Evolutionary conservation across 1,284 basidiomycete genomes (phyloP), one percentile per base, ranked within the genome.

Genomic region (Hypsizygus ulmarius): DNA sequence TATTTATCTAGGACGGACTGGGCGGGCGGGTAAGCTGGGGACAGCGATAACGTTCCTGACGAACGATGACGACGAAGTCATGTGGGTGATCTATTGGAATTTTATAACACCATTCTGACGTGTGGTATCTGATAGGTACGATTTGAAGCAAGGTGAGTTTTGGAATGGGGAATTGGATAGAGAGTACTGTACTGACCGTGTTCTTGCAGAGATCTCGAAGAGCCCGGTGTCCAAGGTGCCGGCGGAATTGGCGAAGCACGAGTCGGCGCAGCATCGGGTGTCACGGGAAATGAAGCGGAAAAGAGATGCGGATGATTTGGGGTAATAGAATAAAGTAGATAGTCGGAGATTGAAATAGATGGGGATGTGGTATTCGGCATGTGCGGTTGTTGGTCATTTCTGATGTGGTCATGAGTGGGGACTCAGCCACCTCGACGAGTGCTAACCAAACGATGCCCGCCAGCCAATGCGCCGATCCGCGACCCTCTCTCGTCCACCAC

Each of bases 11-110:
- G 89, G 90, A 69, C 90, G 96, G 64, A 99, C 96, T 39, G 96
- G 96, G 62, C 89, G 96, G 72, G 96, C 97, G 11, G 96, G 96
- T 40, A 99, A 98, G 70, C 79, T 84, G 62, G 96, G 96, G 47
- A 81, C 82, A 0, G 83, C 97, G 9, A 93, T 98, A 63, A 98
- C 97, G 15, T 97, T 99, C 79, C 73, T 99, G 52, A 90, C 89
- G 38, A 94, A 96, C 62, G 87, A 93, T 59, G 96, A 99, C 64
- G 91, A 94, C 47, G 96, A 99, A 73, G 90, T 97, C 65, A 93
- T 98, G 92, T 95, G 73, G 61, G 90, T 82, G 47, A 64, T 29
- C 32, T 56, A 45, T 53, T 27, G 34, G 50, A 16, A 10, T 46
- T 51, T 40, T 44, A 64, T 34, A 67, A 50, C 21, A 36, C 32